These are phyloP conservation scores for Cryptococcus neoformans DNA, from an alignment of 1,284 basidiomycete genomes.

Conservation along the genomic window DNA sequence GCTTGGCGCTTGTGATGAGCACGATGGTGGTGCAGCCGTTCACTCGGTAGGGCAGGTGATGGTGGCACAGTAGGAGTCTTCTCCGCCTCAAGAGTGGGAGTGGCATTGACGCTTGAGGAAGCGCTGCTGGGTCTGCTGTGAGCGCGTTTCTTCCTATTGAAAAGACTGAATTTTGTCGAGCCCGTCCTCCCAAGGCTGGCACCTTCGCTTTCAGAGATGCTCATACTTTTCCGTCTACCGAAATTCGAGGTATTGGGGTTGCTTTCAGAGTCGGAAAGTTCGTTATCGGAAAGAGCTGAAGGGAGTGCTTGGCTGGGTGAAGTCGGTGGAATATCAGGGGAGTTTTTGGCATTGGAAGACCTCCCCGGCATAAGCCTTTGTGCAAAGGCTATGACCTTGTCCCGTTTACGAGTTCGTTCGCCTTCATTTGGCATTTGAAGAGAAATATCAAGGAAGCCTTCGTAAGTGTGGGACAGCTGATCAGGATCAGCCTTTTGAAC, in stretches of 20 bases:
- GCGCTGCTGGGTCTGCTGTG: constrained; percentile 19
- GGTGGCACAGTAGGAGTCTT: constrained; percentile 2
- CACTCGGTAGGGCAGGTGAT: neutral
- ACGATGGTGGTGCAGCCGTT: neutral
- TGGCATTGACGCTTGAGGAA: constrained; percentile 3
- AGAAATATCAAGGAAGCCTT: constrained; percentile 91
- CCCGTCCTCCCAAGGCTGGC: constrained; percentile 12
- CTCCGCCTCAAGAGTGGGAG: neutral
- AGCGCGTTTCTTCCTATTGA: constrained; percentile 29
- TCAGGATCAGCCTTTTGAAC: neutral
- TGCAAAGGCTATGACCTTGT: constrained; percentile 68
- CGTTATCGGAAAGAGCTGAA: constrained; percentile 32
- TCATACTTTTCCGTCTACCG: constrained; percentile 17
- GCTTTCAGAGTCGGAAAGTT: constrained; percentile 25
- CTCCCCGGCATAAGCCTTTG: constrained; percentile 53
- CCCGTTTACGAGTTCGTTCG: constrained; percentile 51
- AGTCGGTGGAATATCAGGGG: constrained; percentile 2
- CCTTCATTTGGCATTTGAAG: constrained; percentile 65
- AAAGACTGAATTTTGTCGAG: constrained; percentile 25
- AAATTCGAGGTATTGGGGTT: constrained; percentile 8
- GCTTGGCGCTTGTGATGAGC: constrained; percentile 9
- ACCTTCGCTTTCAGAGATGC: constrained; percentile 8
- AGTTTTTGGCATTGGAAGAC: constrained; percentile 3
- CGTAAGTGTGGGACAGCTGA: constrained; percentile 81
- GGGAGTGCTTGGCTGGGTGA: neutral